Evolutionary conservation across 306 rosid genomes (phyloP), one percentile per base, ranked within the genome.

Genomic region (Hylodesmum podocarpum): DNA sequence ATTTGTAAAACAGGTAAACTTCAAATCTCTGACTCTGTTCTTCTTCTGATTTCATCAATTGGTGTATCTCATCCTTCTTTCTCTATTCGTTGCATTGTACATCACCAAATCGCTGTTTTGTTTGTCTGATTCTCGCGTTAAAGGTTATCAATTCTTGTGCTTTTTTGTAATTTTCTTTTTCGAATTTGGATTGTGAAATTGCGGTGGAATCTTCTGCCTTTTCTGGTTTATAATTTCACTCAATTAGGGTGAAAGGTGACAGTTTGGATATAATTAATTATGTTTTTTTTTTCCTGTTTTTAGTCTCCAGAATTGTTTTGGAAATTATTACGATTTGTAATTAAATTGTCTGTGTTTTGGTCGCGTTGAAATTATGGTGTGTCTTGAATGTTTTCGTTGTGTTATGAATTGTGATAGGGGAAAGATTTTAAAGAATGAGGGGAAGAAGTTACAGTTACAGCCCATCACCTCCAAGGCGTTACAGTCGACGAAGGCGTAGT

Each of bases 391-490:
- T 68, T 16, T 68, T 21, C 4, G 5, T 72, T 13, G n/a, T n/a
- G n/a, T n/a, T n/a, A n/a, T 55, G n/a, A 37, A 16, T 34, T 22
- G 73, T 47, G 34, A 28, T 31, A 78, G 93, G 81, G 64, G 34
- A 62, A 29, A 13, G 6, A 66, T 51, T 37, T n/a, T 39, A 25
- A n/a, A 75, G 36, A 7, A 93, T 93, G 96, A 89, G 96, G 85
- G 96, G 90, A 3, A 85, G 96, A 85, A 93, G 98, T 76, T 89
- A 88, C 82, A 82, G 97, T 54, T 89, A 89, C 88, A 93, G 94
- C 21, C 96, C 92, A 14, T 88, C 96, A 5, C 91, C 97, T 51
- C 87, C 98, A 0, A 89, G 89, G 77, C 82, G 78, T 51, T 84
- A 89, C 58, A n/a, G 92, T 72, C 66, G 89, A 64, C 75, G 93